A percentile compares a stretch with the other conserved stretches of the same genome.
Conservation (phyloP, 164 flowering plant genomes). For the Vitis riparia region DNA sequence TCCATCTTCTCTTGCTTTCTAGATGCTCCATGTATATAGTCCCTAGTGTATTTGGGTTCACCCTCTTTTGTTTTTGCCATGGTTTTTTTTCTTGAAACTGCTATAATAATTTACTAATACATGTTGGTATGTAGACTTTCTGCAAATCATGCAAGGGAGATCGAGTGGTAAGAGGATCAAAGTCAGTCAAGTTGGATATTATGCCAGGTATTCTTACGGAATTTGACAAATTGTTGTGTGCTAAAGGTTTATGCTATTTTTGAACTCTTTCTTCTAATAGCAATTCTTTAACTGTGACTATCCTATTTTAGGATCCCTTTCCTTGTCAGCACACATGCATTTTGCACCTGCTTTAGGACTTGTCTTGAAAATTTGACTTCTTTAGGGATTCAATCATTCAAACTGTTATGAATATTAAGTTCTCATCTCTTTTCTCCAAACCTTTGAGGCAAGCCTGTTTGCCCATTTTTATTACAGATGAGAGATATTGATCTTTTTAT, state of each 20-base stretch:
- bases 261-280: background rate
- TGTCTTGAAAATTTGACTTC: no score
- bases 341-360: no score
- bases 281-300: background rate
- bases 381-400: no score
- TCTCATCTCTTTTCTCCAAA: no score
- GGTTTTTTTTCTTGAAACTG: background rate
- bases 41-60: background rate
- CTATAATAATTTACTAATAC: background rate
- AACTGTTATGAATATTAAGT: no score
- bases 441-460: no score
- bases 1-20: no score
- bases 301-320: no score
- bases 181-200: conserved; percentile 71
- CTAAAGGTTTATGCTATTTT: background rate
- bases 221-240: background rate
- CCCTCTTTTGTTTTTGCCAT: background rate
- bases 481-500: no score
- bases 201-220: conserved; percentile 50
- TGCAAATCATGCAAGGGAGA: conserved; percentile 62
- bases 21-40: background rate
- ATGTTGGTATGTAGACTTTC: background rate
- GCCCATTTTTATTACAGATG: no score
- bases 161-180: conserved; percentile 64
- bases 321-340: no score